phyloP scores from a whole-genome alignment of 106 monocot genomes.

The Allium cepa region DNA sequence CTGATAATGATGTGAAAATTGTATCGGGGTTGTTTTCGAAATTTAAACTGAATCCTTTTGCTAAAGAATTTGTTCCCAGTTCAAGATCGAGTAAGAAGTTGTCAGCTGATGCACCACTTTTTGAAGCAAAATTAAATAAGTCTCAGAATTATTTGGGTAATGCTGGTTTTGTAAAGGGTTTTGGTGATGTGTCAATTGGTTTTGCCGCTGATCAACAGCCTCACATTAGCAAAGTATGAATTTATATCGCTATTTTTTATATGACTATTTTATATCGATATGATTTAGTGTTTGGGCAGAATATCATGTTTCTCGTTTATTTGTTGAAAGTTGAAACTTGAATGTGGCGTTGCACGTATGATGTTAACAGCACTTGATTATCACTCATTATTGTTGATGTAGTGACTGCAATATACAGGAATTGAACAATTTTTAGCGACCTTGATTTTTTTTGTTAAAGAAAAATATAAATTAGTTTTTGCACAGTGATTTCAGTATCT shows the following conservation, averaged over 20 bases:
- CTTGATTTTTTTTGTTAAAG: neutral
- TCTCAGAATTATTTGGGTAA: neutral
- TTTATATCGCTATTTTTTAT: neutral
- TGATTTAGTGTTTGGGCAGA: neutral
- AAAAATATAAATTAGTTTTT: neutral
- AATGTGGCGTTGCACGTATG: too few species aligned
- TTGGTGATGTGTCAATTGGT: neutral
- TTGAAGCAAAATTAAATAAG: constrained; percentile 11
- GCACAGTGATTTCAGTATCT: too few species aligned
- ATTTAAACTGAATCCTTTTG: constrained; percentile 75
- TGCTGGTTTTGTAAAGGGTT: neutral
- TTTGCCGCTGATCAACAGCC: constrained; percentile 18
- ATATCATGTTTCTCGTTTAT: neutral
- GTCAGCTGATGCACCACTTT: constrained; percentile 56
- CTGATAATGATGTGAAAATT: too few species aligned
- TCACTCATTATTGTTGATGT: neutral
- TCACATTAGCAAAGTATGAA: constrained; percentile 6
- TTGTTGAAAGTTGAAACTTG: too few species aligned
- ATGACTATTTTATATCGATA: neutral
- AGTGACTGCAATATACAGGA: neutral
- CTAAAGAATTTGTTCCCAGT: constrained; percentile 93
- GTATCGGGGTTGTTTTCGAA: too few species aligned
- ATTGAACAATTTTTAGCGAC: neutral
- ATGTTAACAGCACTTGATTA: too few species aligned
- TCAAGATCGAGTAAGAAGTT: constrained; percentile 31